Evolutionary conservation across 192 early-diverging fungal genomes (phyloP).

Genomic region (Fimicolochytrium jonesii): DNA sequence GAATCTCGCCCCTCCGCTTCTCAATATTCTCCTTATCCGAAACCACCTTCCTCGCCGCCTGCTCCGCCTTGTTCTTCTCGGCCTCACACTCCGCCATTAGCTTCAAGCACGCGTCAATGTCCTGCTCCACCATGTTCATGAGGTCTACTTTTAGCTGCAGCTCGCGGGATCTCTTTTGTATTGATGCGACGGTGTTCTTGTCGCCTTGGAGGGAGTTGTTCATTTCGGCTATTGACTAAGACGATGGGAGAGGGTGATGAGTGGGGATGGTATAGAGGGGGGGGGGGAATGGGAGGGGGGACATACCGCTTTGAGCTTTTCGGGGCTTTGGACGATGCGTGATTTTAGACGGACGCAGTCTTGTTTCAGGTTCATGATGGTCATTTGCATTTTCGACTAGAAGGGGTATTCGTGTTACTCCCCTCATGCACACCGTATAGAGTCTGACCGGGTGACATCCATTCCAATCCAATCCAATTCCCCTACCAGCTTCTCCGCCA

Average conservation of each 20-base stretch:
- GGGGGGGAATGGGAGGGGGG: neutral
- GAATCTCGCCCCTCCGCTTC: constrained; percentile 27
- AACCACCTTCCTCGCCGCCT: constrained; percentile 25
- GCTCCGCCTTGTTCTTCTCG: constrained; percentile 45
- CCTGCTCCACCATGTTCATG: constrained; percentile 53
- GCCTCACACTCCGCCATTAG: constrained; percentile 65
- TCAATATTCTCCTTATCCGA: constrained; percentile 42
- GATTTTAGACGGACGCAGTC: constrained; percentile 51
- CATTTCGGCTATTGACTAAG: constrained; percentile 59
- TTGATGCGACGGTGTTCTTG: constrained; percentile 35
- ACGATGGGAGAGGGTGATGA: no score
- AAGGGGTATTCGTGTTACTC: no score
- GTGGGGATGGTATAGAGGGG: no score
- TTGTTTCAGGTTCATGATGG: constrained; percentile 46
- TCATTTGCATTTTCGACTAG: constrained; percentile 48
- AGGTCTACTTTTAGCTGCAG: constrained; percentile 51
- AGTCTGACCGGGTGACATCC: neutral
- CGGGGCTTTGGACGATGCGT: constrained; percentile 71
- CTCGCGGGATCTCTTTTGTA: constrained; percentile 55
- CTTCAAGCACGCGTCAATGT: constrained; percentile 50
- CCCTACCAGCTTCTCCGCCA: constrained; percentile 50
- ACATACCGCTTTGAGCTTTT: constrained; percentile 62
- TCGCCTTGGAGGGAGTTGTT: constrained; percentile 37
- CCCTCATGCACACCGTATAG: no score
- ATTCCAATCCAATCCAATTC: neutral